Conservation (phyloP, 495 filamentous ascomycete genomes). For the Penicillium bovifimosum region DNA sequence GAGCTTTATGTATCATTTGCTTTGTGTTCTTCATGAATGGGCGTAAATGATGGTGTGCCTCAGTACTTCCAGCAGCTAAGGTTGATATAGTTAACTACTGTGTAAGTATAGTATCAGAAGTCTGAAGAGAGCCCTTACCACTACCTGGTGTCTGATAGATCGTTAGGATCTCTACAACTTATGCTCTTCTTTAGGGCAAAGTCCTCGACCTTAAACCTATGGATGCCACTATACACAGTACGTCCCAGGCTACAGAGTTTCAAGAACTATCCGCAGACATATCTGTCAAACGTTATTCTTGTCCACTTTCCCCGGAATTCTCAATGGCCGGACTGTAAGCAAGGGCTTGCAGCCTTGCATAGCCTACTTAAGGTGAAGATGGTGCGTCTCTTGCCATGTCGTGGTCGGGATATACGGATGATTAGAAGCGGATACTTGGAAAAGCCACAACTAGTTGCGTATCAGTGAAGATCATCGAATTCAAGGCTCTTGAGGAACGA, state of each 20-base stretch:
- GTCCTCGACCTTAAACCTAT: too few species aligned
- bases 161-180: too few species aligned
- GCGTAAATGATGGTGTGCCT: too few species aligned
- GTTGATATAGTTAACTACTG: too few species aligned
- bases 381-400: not conserved
- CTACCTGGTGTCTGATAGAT: too few species aligned
- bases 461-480: not conserved
- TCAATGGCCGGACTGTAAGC: not conserved
- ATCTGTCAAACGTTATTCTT: not conserved
- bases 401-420: not conserved
- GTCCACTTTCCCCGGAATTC: not conserved
- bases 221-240: too few species aligned
- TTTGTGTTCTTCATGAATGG: not conserved
- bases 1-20: not conserved
- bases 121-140: too few species aligned
- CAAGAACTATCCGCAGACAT: not conserved
- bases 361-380: not conserved
- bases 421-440: not conserved
- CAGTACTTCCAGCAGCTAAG: too few species aligned
- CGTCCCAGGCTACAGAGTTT: not conserved
- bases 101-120: not conserved
- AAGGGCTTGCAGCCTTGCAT: constrained; percentile 3
- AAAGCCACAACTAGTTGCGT: not conserved
- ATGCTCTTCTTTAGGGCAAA: too few species aligned
- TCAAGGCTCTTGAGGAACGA: not conserved